Base-by-base conservation (phyloP, 1,284 basidiomycete genomes). In the Ustilago tritici region DNA sequence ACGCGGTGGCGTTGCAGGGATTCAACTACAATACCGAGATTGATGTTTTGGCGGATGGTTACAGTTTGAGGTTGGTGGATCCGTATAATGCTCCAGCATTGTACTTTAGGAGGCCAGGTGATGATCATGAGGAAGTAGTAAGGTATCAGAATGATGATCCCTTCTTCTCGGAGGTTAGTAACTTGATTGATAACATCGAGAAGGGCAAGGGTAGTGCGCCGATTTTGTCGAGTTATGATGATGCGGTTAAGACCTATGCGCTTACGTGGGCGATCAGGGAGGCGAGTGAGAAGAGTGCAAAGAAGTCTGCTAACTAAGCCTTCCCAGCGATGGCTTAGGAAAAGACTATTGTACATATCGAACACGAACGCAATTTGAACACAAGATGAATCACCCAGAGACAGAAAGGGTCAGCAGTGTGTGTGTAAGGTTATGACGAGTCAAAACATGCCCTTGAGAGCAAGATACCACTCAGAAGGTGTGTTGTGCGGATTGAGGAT, bases 81-180 rank as follows among this genome's bases (percentile, higher is more conserved):
- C 82, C 84, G 6, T 86, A 86, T 81, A 86, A 86, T 35, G 77
- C 77, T 0, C 84, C 84, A 1, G 81, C 84, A 43, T 79, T 86
- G 41, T 85, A 82, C 82, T 73, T 86, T 65, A 80, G 84, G 38
- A 76, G 82, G 9, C 84, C 84, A 17, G 84, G 84, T 8, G 84
- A 85, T 57, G 84, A 86, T 74, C 84, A 86, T 76, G 84, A 85
- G 60, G 84, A 86, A 72, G 82, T 85, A 41, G 73, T 86, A 32
- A 74, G 84, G 46, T 85, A 84, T 79, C 75, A 79, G 61, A 82
- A 81, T 70, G 84, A 86, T 68, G 84, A 86, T 68, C 84, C 84
- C 53, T 86, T 86, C 84, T 86, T 85, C 80, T 83, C 84, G 11
- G 84, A 86, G 67, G 83, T 86, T 19, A 63, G 67, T 54, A 84